Conservation (phyloP, 257 asterid species). For the Euphrasia confusa region DNA sequence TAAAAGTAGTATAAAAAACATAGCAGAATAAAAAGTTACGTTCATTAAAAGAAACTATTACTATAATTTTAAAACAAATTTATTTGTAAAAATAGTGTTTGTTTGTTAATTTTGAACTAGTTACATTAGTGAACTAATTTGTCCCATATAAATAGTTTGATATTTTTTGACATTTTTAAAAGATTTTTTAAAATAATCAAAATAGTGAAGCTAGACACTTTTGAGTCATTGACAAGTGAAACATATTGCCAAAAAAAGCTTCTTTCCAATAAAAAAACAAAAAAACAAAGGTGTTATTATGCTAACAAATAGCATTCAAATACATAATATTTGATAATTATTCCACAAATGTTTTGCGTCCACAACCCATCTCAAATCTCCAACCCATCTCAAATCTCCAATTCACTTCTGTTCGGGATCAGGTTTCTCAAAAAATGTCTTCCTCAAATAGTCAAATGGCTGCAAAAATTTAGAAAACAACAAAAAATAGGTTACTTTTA, state of each 20-base stretch:
- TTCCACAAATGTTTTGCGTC: constrained; percentile 27
- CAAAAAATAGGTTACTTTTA: not conserved
- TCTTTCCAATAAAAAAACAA: constrained; percentile 15
- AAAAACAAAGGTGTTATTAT: constrained; percentile 4
- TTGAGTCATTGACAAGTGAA: not conserved
- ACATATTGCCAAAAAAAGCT: not conserved
- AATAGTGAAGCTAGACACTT: too few species aligned
- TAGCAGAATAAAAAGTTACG: too few species aligned
- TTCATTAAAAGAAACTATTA: too few species aligned
- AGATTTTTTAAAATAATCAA: too few species aligned
- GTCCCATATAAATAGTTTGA: too few species aligned
- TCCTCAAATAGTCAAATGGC: constrained; percentile 88
- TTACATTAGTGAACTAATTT: too few species aligned
- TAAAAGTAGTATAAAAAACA: too few species aligned
- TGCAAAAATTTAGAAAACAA: constrained; percentile 29
- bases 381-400: constrained; percentile 21
- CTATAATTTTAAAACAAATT: too few species aligned
- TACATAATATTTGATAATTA: constrained; percentile 32
- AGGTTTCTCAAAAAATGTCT: constrained; percentile 74
- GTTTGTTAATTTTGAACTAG: too few species aligned
- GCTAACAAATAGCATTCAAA: constrained; percentile 24
- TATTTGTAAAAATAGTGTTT: too few species aligned
- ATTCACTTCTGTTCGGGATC: constrained; percentile 54
- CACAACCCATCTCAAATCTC: constrained; percentile 22
- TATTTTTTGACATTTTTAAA: too few species aligned